phyloP scores from a whole-genome alignment of 2,329 filamentous ascomycete species.

The Xylariales sp. region DNA sequence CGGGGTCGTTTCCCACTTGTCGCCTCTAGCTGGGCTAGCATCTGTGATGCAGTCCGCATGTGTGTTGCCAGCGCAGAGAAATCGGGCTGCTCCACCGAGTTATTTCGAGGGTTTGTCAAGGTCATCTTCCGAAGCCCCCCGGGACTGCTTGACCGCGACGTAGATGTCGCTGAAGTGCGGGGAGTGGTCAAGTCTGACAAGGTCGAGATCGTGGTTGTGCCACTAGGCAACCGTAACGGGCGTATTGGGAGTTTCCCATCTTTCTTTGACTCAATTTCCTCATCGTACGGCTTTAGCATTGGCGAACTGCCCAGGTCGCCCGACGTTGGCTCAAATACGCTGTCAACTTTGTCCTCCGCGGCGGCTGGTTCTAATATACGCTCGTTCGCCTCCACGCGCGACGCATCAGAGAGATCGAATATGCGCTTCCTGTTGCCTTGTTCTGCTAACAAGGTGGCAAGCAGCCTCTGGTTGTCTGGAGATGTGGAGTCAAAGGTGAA shows the following conservation, averaged over 20 bases:
- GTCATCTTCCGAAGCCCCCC: conserved; percentile 57
- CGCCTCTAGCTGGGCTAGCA: conserved; percentile 78
- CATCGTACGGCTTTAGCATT: conserved; percentile 55
- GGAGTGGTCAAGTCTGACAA: conserved; percentile 60
- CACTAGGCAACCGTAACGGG: conserved; percentile 19
- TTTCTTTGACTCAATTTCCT: conserved; percentile 35
- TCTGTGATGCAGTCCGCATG: conserved; percentile 83
- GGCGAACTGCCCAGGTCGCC: conserved; percentile 75
- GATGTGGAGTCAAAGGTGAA: conserved; percentile 78
- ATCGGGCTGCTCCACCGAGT: conserved; percentile 66
- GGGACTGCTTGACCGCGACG: conserved; percentile 66
- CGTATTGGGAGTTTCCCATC: conserved; percentile 16
- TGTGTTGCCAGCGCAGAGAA: conserved; percentile 80
- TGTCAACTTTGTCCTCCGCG: conserved; percentile 48
- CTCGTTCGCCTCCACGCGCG: conserved; percentile 41
- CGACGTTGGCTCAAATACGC: conserved; percentile 77
- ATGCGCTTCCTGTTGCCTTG: conserved; percentile 55
- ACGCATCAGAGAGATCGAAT: conserved; percentile 67
- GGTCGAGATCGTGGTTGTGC: conserved; percentile 35
- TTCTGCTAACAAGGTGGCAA: conserved; percentile 53
- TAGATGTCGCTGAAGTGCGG: conserved; percentile 63
- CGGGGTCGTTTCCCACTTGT: conserved; percentile 76
- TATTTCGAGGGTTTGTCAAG: conserved; percentile 49
- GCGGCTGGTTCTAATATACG: conserved; percentile 33
- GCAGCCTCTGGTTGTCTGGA: conserved; percentile 64